These are phyloP conservation scores for Cercospora sesami DNA, from an alignment of 2,329 filamentous ascomycete species.

Conservation along the genomic window DNA sequence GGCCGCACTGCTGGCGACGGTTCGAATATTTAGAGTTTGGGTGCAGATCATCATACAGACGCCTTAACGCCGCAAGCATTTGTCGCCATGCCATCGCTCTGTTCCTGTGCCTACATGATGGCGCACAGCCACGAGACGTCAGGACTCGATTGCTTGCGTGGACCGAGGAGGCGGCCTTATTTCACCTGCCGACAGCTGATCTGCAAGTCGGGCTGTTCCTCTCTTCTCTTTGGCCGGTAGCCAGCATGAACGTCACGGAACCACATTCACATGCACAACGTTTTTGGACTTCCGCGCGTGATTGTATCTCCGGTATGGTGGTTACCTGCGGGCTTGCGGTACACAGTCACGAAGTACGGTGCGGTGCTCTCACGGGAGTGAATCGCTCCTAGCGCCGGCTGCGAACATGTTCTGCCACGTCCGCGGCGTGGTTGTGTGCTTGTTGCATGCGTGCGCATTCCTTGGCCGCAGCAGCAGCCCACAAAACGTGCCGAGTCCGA, in stretches of 20 bases:
- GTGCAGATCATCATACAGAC: background rate
- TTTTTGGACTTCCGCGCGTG: too few species aligned
- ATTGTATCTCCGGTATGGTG: too few species aligned
- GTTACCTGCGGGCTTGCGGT: background rate
- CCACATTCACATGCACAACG: background rate
- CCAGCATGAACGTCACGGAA: background rate
- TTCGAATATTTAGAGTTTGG: background rate
- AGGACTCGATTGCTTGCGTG: background rate
- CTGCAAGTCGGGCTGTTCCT: background rate
- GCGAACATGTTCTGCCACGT: background rate
- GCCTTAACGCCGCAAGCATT: background rate
- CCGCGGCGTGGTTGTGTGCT: background rate
- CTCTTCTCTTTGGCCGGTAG: background rate
- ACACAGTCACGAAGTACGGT: background rate
- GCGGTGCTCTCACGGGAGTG: too few species aligned
- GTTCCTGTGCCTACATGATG: background rate
- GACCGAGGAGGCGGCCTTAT: background rate
- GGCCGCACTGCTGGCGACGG: background rate
- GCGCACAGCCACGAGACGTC: background rate
- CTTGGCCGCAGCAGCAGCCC: conserved; percentile 4
- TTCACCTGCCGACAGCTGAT: background rate
- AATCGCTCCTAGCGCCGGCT: background rate
- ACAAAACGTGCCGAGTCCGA: conserved; percentile 1
- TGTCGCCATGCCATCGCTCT: background rate
- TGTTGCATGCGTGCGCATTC: background rate